Evolutionary conservation across 1,284 basidiomycete genomes (phyloP).

Genomic region (Cryptococcus depauperatus): DNA sequence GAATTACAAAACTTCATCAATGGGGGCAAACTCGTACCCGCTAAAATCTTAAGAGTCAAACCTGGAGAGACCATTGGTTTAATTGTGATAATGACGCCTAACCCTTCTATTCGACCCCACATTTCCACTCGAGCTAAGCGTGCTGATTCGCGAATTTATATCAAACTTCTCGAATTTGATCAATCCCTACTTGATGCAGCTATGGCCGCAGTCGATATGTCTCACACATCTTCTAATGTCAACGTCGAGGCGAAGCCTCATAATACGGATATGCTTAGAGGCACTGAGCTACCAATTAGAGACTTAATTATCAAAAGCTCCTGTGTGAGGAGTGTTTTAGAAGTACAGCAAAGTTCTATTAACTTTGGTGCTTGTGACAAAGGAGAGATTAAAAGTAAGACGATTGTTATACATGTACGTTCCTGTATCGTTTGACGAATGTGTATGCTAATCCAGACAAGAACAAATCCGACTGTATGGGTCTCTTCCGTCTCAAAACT

Average conservation of each 20-base stretch:
- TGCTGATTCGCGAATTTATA: constrained; percentile 48
- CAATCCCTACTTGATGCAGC: constrained; percentile 20
- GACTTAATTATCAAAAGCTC: constrained; percentile 48
- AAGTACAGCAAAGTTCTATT: constrained; percentile 50
- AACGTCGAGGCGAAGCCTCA: not conserved
- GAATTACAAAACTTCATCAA: constrained; percentile 44
- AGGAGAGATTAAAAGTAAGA: constrained; percentile 47
- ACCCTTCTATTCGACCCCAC: constrained; percentile 47
- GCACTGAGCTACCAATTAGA: constrained; percentile 47
- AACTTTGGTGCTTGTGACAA: constrained; percentile 51
- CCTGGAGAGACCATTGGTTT: constrained; percentile 41
- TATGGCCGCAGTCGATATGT: not conserved
- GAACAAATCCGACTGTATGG: constrained; percentile 47
- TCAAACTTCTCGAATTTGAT: constrained; percentile 48
- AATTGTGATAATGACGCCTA: constrained; percentile 47
- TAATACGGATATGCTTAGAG: constrained; percentile 5
- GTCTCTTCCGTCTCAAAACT: constrained; percentile 49
- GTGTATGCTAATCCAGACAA: constrained; percentile 3
- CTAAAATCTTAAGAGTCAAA: constrained; percentile 39
- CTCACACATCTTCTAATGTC: not conserved
- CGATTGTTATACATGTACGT: constrained; percentile 46
- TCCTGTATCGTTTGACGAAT: not conserved
- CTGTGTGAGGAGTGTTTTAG: constrained; percentile 46
- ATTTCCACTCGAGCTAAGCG: constrained; percentile 46
- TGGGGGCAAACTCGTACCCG: constrained; percentile 41